Conservation (phyloP, 164 flowering plant species). For the Tetracentron sinense region DNA sequence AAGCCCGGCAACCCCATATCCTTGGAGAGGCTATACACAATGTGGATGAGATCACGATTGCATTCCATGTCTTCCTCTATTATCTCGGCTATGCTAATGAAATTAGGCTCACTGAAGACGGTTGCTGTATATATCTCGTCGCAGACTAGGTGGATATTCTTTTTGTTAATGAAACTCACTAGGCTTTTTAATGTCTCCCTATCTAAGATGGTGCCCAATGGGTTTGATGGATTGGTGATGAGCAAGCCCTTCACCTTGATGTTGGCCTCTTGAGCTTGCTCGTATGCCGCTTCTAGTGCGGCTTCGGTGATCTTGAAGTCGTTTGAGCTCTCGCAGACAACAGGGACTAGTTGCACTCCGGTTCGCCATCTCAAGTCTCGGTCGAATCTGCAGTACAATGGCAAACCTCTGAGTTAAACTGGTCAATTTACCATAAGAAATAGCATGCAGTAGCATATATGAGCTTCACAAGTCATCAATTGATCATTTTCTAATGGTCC, state of each 20-base stretch:
- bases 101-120: not conserved
- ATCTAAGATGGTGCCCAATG: not conserved
- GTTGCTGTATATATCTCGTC: constrained; percentile 17
- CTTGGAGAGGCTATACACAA: no score
- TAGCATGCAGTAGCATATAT: not conserved
- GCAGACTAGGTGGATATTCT: no score
- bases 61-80: not conserved
- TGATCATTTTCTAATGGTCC: no score
- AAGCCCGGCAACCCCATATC: constrained; percentile 17
- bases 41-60: not conserved
- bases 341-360: constrained; percentile 5
- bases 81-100: no score
- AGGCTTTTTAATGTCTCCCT: constrained; percentile 1
- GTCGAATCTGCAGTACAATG: constrained; percentile 5
- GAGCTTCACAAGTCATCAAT: not conserved
- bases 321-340: not conserved
- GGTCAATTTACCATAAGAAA: not conserved
- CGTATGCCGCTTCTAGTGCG: constrained; percentile 12
- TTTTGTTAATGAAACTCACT: constrained; percentile 10
- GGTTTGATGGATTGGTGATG: no score
- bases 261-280: not conserved
- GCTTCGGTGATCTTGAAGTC: constrained; percentile 2
- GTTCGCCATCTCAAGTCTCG: constrained; percentile 17
- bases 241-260: constrained; percentile 8
- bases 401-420: not conserved